Base-by-base conservation (phyloP, 1,139 yeast species). In the Hansenula sp. region DNA sequence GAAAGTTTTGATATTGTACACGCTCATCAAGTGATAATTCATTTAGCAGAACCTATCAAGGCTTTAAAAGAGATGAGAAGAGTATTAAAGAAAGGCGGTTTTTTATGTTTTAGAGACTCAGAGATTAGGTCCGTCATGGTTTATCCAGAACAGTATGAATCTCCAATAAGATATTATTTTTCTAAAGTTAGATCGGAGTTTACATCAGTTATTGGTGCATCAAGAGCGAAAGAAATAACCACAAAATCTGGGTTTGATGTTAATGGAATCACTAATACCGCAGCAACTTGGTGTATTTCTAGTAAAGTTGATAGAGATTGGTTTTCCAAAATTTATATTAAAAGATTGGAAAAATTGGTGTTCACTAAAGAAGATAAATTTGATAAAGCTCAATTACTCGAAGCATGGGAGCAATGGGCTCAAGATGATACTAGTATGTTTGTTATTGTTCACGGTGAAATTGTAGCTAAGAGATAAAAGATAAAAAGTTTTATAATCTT, bases 11-110 rank as follows among this genome's bases (percentile, higher is more conserved):
- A 71, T 45, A 51, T 71, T 16, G 71, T 69, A 3, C 62, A 60
- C 52, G 61, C 68, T 17, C 73, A 67, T 47, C 75, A 70, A 48
- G 74, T 70, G 3, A 46, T 70, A 13, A 57, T 69, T 34, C 74
- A 71, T 45, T 53, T 70, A 40, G 55, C 57, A 19, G 66, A 67
- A 40, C 72, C 71, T 2, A 58, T 61, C 3, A 69, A 63, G 4
- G 68, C 82, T 5, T 59, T 80, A 33, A 58, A 61, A 43, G 85
- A 81, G 54, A 60, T 79, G 36, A 55, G 62, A 29, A 63, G 84
- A 21, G 77, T 79, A 1, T 65, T 80, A 49, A 75, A 74, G 51
- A 80, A 81, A 0, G 66, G 61, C 15, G 76, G 73, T 8, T 53
- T 18, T 28, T 55, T 62, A 1, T 67, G 71, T 37, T 61, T 60